These are phyloP conservation scores for Aspergillus wentii DNA, from an alignment of 495 filamentous ascomycete genomes.

Conservation along the genomic window DNA sequence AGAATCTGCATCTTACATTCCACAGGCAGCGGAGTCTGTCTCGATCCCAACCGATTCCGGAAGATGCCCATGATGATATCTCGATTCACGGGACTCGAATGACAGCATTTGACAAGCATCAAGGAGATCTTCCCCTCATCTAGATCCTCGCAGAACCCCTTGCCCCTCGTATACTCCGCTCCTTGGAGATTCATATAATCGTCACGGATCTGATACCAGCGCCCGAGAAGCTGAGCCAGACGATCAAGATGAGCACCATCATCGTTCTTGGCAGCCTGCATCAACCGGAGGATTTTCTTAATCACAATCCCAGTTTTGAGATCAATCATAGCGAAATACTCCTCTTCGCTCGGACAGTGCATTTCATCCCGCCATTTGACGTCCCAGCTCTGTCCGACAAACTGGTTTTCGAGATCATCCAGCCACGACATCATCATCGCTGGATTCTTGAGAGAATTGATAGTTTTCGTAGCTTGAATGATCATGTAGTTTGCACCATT, in stretches of 20 bases:
- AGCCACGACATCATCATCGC: slow-evolving; percentile 2
- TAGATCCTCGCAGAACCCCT: slow-evolving; percentile 25
- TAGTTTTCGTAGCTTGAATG: slow-evolving; percentile 56
- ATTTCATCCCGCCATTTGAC: slow-evolving; percentile 21
- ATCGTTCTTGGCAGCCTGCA: no score
- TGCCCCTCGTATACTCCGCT: slow-evolving; percentile 14
- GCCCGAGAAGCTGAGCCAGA: slow-evolving; percentile 18
- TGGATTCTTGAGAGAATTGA: slow-evolving; percentile 20
- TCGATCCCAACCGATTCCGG: no score
- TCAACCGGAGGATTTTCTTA: no score
- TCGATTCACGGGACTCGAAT: no score
- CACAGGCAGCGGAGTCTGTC: no score
- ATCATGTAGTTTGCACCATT: slow-evolving; percentile 89
- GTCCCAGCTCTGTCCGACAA: slow-evolving; percentile 25
- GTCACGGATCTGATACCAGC: slow-evolving; percentile 24
- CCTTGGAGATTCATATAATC: slow-evolving; percentile 24
- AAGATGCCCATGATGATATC: no score
- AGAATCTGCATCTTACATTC: no score
- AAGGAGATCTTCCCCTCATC: slow-evolving; percentile 22
- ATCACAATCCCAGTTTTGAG: slow-evolving; percentile 31
- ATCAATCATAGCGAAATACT: slow-evolving; percentile 27
- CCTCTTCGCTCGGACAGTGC: slow-evolving; percentile 14
- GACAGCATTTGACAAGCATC: not conserved
- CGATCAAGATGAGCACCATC: no score
- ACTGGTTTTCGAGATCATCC: slow-evolving; percentile 16